Conservation (phyloP, 2,329 filamentous ascomycete genomes). For the Colletotrichum sp. region DNA sequence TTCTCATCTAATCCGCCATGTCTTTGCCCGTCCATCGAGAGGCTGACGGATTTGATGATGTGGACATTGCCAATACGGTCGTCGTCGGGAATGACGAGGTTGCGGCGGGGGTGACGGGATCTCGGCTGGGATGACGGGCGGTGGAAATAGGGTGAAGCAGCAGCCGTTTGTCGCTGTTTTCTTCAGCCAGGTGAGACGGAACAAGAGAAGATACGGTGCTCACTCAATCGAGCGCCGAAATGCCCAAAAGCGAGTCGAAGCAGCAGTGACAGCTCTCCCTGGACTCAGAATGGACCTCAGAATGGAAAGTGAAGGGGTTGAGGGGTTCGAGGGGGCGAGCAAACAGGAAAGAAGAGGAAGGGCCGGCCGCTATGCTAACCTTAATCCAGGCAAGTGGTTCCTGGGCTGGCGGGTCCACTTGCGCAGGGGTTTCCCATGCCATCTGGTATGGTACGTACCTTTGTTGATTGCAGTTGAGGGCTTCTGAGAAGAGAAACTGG, state of each 20-base stretch:
- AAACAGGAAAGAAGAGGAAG: background rate
- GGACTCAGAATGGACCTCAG: background rate
- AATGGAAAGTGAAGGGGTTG: background rate
- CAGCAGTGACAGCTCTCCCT: background rate
- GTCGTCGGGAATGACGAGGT: background rate
- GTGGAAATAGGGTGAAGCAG: background rate
- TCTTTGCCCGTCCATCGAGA: background rate
- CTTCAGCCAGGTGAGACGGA: conserved; percentile 6
- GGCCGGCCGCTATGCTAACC: background rate
- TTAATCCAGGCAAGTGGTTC: conserved; percentile 10
- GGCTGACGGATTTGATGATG: background rate
- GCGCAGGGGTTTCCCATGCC: conserved; percentile 2
- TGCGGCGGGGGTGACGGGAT: background rate
- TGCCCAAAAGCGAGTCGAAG: background rate
- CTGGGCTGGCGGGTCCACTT: background rate
- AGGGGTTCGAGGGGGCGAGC: background rate
- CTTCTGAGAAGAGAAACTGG: background rate
- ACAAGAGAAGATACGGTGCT: background rate
- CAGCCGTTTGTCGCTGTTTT: background rate
- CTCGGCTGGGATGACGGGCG: background rate
- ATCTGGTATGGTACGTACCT: background rate
- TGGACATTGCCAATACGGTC: background rate
- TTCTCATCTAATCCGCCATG: background rate
- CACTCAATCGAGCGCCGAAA: background rate
- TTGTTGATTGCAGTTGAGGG: background rate